Conservation (phyloP, 805 yeast genomes). For the Kuraishia piskuri region DNA sequence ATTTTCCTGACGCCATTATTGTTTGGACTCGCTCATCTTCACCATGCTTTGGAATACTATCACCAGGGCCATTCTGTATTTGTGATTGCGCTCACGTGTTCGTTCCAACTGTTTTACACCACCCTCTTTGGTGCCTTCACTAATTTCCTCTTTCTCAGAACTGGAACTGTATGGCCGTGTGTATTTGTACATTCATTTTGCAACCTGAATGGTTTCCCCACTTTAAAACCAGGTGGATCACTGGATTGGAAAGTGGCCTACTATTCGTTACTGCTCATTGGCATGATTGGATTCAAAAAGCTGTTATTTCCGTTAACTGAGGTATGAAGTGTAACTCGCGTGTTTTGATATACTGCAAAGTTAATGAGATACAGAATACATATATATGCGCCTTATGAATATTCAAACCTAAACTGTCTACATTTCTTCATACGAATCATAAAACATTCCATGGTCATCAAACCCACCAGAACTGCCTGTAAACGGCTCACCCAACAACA, state of each 20-base stretch:
- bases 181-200: slow-evolving; percentile 57
- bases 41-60: slow-evolving; percentile 53
- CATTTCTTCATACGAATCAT: neutral
- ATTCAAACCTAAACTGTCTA: too few species aligned
- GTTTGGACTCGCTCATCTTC: slow-evolving; percentile 74
- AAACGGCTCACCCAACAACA: neutral
- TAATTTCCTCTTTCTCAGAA: slow-evolving; percentile 41
- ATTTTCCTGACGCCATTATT: slow-evolving; percentile 39
- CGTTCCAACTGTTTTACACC: slow-evolving; percentile 57
- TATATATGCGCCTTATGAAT: too few species aligned
- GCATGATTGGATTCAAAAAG: slow-evolving; percentile 29
- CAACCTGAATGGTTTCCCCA: slow-evolving; percentile 65
- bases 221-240: slow-evolving; percentile 9
- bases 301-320: slow-evolving; percentile 19
- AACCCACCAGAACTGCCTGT: neutral
- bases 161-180: slow-evolving; percentile 47
- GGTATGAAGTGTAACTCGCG: too few species aligned
- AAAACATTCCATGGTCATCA: neutral
- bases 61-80: slow-evolving; percentile 15
- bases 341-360: slow-evolving; percentile 6
- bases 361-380: neutral
- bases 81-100: slow-evolving; percentile 26
- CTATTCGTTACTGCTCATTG: slow-evolving; percentile 30
- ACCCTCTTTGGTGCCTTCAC: slow-evolving; percentile 65
- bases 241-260: slow-evolving; percentile 23